phyloP scores from a whole-genome alignment of 768 basidiomycete genomes.

The Lactifluus subvellereus region DNA sequence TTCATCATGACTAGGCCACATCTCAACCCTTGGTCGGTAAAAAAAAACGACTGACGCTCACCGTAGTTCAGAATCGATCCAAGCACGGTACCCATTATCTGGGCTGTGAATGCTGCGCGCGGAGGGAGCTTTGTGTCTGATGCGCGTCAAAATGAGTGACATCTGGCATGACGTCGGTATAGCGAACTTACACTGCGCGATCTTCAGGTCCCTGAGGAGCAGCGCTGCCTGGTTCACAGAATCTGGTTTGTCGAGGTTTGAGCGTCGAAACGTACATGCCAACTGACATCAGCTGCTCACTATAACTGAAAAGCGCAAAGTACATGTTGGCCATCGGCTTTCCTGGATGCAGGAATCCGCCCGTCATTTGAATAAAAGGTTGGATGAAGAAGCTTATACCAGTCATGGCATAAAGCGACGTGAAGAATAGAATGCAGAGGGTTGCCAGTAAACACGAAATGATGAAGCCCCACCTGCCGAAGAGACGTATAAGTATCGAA shows the following conservation, averaged over 20 bases:
- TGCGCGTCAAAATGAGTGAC: background rate
- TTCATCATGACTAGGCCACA: conserved; percentile 46
- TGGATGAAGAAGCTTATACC: conserved; percentile 43
- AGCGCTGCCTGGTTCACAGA: conserved; percentile 41
- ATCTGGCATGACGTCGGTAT: background rate
- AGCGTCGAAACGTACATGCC: background rate
- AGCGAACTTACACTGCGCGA: conserved; percentile 35
- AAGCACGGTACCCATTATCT: conserved; percentile 44
- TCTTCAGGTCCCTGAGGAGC: conserved; percentile 44
- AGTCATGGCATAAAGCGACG: conserved; percentile 41
- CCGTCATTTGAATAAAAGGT: conserved; percentile 46
- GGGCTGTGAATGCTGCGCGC: conserved; percentile 45
- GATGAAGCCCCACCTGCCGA: conserved; percentile 41
- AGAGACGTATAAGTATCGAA: background rate
- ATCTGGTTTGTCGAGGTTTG: conserved; percentile 22
- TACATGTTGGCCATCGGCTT: conserved; percentile 34
- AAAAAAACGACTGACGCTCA: background rate
- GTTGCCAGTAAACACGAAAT: conserved; percentile 40
- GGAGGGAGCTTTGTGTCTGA: conserved; percentile 43
- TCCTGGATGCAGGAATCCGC: conserved; percentile 32
- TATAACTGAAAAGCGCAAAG: conserved; percentile 45
- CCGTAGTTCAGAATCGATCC: conserved; percentile 37
- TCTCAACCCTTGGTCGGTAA: background rate
- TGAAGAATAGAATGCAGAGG: conserved; percentile 44
- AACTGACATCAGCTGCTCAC: conserved; percentile 25